Base-by-base conservation (phyloP, 164 flowering plant genomes). In the Chimonanthus praecox region DNA sequence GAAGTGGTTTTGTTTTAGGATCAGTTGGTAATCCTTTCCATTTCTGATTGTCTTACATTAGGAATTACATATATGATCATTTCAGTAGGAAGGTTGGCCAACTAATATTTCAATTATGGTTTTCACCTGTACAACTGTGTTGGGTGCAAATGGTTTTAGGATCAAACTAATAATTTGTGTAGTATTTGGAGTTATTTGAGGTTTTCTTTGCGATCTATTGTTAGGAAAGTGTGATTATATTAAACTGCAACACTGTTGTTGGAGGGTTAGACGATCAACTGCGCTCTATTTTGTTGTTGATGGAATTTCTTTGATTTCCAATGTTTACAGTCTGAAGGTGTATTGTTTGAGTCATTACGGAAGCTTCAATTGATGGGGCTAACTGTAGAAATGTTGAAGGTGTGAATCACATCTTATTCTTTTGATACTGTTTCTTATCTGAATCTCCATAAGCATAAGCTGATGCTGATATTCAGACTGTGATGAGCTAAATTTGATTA, bases 291-390 rank as follows among this genome's bases (percentile, higher is more conserved):
- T 54, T 54, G 20, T 3, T 47, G 68, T 16, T n/a, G 51, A 60
- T 21, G 8, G 66, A 16, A 1, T 11, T 54, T 13, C 33, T 54
- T 13, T 73, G 70, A 16, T 64, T 77, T 67, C 61, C 69, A n/a
- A 54, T 47, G 43, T 58, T 11, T 72, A 16, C 97, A 94, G 99
- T 79, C 92, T 76, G 88, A 86, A 49, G 80, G 85, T 3, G 79
- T 82, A 49, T 70, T 94, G 79, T 81, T 75, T 54, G 97, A 94
- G 3, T 90, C 87, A 0, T 78, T 94, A 85, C 85, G 93, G 86
- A 87, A 80, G 85, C 94, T 94, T 71, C 88, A 92, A 66, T 75
- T 91, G 83, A 88, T 91, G 99, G 81, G 66, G 71, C 80, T 94
- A 69, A 77, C 88, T 58, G 90, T 94, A 67, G 90, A 83, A 70